Percentiles rank a stretch among this genome's conserved stretches.
phyloP scores from a whole-genome alignment of 495 filamentous ascomycete genomes.

The Tirmania nivea region DNA sequence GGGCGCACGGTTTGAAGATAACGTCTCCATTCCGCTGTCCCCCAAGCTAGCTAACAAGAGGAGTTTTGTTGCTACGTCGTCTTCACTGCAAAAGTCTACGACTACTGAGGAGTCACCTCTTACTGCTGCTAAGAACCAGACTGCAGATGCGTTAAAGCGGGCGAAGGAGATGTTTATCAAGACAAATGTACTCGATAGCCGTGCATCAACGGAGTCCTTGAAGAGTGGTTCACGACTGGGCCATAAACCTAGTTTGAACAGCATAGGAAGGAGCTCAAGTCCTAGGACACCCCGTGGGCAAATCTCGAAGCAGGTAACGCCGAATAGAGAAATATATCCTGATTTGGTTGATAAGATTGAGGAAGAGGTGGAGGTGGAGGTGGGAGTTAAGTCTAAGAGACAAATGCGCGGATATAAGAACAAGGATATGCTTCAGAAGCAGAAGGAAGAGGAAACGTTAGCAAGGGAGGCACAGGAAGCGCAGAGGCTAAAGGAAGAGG shows the following conservation, averaged over 20 bases:
- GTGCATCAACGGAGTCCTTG: too few relatives aligned
- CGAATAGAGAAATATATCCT: too few relatives aligned
- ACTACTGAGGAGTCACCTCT: background rate
- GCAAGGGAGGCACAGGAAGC: background rate
- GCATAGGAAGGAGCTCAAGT: background rate
- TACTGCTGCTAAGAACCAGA: conserved; percentile 16
- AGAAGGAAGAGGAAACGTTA: conserved; percentile 39
- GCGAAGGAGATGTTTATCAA: conserved; percentile 30
- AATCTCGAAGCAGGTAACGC: too few relatives aligned
- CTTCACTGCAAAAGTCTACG: background rate
- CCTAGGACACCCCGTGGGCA: too few relatives aligned
- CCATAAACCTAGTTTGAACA: background rate
- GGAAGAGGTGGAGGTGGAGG: too few relatives aligned
- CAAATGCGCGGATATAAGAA: conserved; percentile 27
- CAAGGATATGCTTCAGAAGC: conserved; percentile 54
- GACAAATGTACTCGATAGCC: conserved; percentile 15
- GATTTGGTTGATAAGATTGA: too few relatives aligned
- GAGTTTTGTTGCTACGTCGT: background rate
- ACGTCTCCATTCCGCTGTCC: background rate
- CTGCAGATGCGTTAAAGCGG: conserved; percentile 13
- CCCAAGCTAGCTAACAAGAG: background rate
- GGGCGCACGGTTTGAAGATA: background rate
- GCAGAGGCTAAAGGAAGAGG: background rate
- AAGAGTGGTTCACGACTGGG: too few relatives aligned
- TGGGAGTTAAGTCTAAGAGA: background rate